These are phyloP conservation scores for Ogataea nitratoaversa DNA, from an alignment of 805 yeast species.

Conservation along the genomic window DNA sequence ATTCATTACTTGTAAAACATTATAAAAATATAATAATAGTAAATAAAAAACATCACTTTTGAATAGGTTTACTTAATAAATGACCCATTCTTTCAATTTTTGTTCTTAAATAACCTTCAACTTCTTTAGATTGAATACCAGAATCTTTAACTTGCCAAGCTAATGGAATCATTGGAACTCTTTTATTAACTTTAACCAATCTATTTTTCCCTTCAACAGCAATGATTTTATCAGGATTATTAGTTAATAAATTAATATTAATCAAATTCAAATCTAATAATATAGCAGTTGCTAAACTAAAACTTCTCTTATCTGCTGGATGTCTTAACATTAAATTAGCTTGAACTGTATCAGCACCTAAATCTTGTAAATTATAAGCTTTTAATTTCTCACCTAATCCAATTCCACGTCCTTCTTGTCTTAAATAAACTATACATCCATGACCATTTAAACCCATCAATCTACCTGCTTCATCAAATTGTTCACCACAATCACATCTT, in stretches of 20 bases:
- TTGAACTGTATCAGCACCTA: conserved; percentile 98
- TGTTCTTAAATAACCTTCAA: conserved; percentile 89
- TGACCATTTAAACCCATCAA: conserved; percentile 82
- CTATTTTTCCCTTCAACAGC: conserved; percentile 90
- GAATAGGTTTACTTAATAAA: conserved; percentile 50
- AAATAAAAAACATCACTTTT: too few species aligned
- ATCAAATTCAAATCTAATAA: conserved; percentile 73
- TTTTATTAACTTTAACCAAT: conserved; percentile 69
- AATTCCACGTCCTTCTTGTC: conserved; percentile 98
- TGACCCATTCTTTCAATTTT: conserved; percentile 98
- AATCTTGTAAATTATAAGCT: conserved; percentile 93
- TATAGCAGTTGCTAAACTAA: conserved; percentile 91
- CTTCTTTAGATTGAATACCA: conserved; percentile 81
- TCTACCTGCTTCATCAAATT: conserved; percentile 95
- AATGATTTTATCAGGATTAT: conserved; percentile 92
- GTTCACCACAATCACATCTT: conserved; percentile 98
- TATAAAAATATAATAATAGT: too few species aligned
- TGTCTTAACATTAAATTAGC: conserved; percentile 90
- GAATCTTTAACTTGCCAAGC: conserved; percentile 66
- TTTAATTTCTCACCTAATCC: conserved; percentile 97
- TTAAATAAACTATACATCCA: conserved; percentile 90
- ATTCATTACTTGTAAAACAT: too few species aligned
- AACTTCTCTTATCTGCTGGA: conserved; percentile 97
- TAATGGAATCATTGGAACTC: conserved; percentile 96
- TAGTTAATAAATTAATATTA: conserved; percentile 76